Evolutionary conservation across 352 stramenopile genomes (phyloP).

Genomic region (Phytophthora ramorum): DNA sequence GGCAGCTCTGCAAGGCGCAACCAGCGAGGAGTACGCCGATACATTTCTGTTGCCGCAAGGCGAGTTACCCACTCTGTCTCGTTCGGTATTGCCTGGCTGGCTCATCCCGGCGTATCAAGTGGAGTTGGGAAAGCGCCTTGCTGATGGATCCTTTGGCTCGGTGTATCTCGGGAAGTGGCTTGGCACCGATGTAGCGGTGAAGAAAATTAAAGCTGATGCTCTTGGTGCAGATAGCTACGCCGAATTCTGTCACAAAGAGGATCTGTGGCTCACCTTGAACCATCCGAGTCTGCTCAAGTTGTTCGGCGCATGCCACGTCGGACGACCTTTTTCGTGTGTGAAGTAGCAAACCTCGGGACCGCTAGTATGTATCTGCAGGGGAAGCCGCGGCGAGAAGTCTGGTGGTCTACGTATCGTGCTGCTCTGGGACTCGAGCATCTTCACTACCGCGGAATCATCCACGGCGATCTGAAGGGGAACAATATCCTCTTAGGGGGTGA

Average conservation of each 20-base stretch:
- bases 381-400: conserved; percentile 3
- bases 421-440: conserved; percentile 4
- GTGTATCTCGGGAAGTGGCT: conserved; percentile 25
- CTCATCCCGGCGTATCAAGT: conserved; percentile 19
- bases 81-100: conserved; percentile 6
- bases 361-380: background rate
- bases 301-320: conserved; percentile 9
- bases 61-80: background rate
- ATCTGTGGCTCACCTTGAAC: conserved; percentile 14
- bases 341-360: background rate
- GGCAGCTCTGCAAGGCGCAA: background rate
- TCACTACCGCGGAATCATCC: conserved; percentile 2
- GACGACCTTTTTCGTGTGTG: conserved; percentile 11
- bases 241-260: background rate
- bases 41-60: background rate
- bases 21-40: background rate
- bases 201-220: conserved; percentile 1
- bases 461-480: conserved; percentile 5
- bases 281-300: conserved; percentile 14
- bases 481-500: conserved; percentile 5
- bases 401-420: background rate
- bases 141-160: conserved; percentile 15
- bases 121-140: background rate
- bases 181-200: conserved; percentile 22
- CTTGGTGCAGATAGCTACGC: background rate